These are phyloP conservation scores for Salix dunnii DNA, from an alignment of 345 rosid species.

Conservation along the genomic window DNA sequence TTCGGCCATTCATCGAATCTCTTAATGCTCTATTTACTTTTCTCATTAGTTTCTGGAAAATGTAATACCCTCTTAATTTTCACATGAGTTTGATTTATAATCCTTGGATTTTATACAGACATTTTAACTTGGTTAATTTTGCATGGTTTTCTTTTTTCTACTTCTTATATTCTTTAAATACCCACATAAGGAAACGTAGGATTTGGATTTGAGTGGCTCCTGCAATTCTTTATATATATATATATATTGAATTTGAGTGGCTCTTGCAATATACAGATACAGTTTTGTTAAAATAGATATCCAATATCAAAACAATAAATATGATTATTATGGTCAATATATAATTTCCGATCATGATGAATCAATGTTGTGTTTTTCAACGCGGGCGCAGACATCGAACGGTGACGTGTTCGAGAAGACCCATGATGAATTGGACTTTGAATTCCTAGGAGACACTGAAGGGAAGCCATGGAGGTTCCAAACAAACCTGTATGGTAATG, in stretches of 20 bases:
- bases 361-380: not conserved
- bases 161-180: not conserved
- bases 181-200: too few species aligned
- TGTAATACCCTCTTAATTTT: not conserved
- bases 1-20: not conserved
- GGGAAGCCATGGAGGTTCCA: constrained; percentile 96
- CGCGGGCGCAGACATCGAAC: constrained; percentile 62
- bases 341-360: not conserved
- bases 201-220: too few species aligned
- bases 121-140: not conserved
- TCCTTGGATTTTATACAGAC: not conserved
- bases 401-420: constrained; percentile 71
- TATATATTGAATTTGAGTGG: too few species aligned
- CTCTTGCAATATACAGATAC: too few species aligned
- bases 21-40: not conserved
- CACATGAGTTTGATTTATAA: not conserved
- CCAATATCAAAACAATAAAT: not conserved
- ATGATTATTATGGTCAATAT: not conserved
- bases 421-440: constrained; percentile 92
- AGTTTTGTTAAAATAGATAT: too few species aligned
- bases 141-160: not conserved
- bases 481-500: constrained; percentile 86
- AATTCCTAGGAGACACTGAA: constrained; percentile 75
- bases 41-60: not conserved
- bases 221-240: too few species aligned